Evolutionary conservation across 2,329 filamentous ascomycete genomes (phyloP).

Genomic region (Diaporthe sp.): DNA sequence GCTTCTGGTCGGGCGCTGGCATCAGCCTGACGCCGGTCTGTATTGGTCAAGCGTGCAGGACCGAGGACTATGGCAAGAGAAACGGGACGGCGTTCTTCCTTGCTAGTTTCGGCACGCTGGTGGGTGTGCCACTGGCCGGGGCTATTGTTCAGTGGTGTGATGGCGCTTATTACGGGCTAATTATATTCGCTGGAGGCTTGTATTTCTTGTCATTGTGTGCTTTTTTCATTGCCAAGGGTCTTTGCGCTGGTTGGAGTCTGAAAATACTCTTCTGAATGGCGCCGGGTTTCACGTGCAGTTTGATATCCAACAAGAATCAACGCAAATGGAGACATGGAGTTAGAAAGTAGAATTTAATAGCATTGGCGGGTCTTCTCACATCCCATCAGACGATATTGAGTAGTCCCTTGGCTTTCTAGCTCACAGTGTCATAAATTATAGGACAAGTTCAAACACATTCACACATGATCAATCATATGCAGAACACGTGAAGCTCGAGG

Average conservation of each 20-base stretch:
- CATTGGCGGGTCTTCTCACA: no score
- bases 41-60: constrained; percentile 83
- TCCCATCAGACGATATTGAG: no score
- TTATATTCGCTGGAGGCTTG: constrained; percentile 70
- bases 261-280: not conserved
- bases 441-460: no score
- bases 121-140: constrained; percentile 79
- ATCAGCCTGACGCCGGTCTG: constrained; percentile 88
- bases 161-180: constrained; percentile 73
- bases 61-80: constrained; percentile 84
- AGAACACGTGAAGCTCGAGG: no score
- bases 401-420: no score
- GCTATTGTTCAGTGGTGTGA: constrained; percentile 66
- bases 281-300: not conserved
- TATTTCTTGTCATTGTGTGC: constrained; percentile 54
- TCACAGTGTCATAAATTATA: no score
- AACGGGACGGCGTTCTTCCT: constrained; percentile 88
- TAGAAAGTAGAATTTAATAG: not conserved
- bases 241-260: constrained; percentile 2
- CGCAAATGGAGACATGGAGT: not conserved
- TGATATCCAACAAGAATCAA: not conserved
- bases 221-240: not conserved
- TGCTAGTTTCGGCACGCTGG: constrained; percentile 78
- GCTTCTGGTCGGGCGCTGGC: constrained; percentile 83
- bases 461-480: no score